A percentile compares a stretch with the other conserved stretches of the same genome.
Evolutionary conservation across 1,139 yeast genomes (phyloP).

Genomic region (Entelexis sorbosivorans): DNA sequence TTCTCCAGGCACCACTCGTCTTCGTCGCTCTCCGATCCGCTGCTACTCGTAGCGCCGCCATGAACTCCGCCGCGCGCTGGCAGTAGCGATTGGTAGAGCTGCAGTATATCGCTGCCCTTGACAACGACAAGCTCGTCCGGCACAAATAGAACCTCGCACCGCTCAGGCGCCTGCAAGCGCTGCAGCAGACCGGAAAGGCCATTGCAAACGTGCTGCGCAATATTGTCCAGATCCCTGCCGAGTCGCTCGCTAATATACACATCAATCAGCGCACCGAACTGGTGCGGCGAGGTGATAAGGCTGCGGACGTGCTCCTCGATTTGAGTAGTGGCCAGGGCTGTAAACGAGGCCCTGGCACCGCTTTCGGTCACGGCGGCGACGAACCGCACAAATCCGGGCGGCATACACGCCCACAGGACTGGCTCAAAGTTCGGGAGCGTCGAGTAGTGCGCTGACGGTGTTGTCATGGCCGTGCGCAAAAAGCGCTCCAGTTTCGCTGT

Average conservation of each 20-base stretch:
- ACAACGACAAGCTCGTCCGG: constrained; percentile 28
- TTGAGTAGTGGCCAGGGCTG: not conserved
- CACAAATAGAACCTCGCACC: constrained; percentile 8
- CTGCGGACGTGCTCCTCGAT: not conserved
- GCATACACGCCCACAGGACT: constrained; percentile 6
- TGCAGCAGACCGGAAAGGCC: not conserved
- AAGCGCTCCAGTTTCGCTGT: constrained; percentile 15
- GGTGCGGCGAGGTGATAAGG: constrained; percentile 18
- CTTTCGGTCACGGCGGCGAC: not conserved
- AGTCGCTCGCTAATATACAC: constrained; percentile 15
- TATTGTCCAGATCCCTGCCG: not conserved
- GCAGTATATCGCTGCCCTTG: constrained; percentile 29
- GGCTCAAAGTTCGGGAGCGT: not conserved
- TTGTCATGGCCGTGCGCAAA: constrained; percentile 5
- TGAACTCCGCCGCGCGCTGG: constrained; percentile 12
- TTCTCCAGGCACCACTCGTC: constrained; percentile 31
- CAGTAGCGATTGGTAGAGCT: constrained; percentile 26
- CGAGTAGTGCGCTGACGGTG: not conserved
- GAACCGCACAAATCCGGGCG: constrained; percentile 5
- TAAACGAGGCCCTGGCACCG: not conserved
- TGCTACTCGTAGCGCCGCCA: not conserved
- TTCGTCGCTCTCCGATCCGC: constrained; percentile 20
- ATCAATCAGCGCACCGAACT: constrained; percentile 17
- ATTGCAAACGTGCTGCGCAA: not conserved
- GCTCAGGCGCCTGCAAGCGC: not conserved